These are phyloP conservation scores for Nectriaceae sp. DNA, from an alignment of 2,329 filamentous ascomycete species.

Conservation along the genomic window DNA sequence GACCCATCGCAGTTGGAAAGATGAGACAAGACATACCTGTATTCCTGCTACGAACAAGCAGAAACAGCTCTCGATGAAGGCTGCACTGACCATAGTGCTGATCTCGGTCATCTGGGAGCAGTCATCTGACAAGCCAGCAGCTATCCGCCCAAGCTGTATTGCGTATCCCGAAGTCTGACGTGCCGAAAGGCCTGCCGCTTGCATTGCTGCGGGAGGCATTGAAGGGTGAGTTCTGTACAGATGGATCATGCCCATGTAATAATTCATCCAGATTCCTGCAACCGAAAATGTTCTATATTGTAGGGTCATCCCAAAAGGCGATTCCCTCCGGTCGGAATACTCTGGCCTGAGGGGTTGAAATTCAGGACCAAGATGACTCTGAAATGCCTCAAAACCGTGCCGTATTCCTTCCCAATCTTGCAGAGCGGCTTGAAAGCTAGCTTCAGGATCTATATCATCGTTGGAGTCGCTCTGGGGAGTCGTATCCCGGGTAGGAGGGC, in stretches of 20 bases:
- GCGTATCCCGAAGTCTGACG: conserved; percentile 70
- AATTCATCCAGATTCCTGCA: conserved; percentile 83
- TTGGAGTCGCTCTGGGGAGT: conserved; percentile 44
- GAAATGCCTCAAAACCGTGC: conserved; percentile 68
- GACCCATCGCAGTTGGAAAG: not conserved
- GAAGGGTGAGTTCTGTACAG: conserved; percentile 80
- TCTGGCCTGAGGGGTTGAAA: conserved; percentile 77
- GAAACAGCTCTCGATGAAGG: conserved; percentile 80
- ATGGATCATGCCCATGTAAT: conserved; percentile 81
- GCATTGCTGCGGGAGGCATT: conserved; percentile 90
- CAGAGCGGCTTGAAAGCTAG: conserved; percentile 68
- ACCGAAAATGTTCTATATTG: conserved; percentile 88
- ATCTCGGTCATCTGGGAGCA: conserved; percentile 57
- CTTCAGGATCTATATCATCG: conserved; percentile 61
- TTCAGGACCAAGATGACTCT: conserved; percentile 66
- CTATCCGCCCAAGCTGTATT: conserved; percentile 76
- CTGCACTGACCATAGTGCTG: conserved; percentile 76
- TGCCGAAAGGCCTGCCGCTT: conserved; percentile 79
- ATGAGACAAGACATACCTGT: conserved; percentile 48
- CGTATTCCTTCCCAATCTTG: conserved; percentile 78
- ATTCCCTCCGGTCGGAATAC: conserved; percentile 57
- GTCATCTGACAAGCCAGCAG: conserved; percentile 67
- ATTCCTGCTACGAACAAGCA: conserved; percentile 86
- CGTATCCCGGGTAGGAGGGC: conserved; percentile 44
- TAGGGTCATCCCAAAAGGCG: conserved; percentile 80